Base-by-base conservation (phyloP, 257 asterid genomes). In the Nicotiana sylvestris region DNA sequence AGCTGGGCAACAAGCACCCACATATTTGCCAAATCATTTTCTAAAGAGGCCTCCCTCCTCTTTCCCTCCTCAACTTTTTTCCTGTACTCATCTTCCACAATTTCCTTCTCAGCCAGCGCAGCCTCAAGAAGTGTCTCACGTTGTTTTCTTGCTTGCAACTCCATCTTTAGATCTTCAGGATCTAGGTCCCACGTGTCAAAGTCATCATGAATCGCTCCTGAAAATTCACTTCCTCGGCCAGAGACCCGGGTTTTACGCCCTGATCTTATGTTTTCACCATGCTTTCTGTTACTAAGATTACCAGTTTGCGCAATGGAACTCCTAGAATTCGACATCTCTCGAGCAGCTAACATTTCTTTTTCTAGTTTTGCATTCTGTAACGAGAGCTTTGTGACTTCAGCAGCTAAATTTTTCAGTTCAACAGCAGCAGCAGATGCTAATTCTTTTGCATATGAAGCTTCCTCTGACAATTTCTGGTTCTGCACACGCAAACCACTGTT, bases 1-100 rank as follows among this genome's bases (percentile, higher is more conserved):
- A 96, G 90, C 90, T 93, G 98, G 80, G 99, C 98, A 86, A 96
- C 99, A 56, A 93, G 94, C 84, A 96, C 98, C 99, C 99, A 96
- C 99, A 96, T 96, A 81, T 96, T 96, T 58, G 99, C 98, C 82
- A 96, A 87, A 84, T 96, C 99, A 89, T 96, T 96, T 84, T 94
- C 99, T 83, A 96, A 86, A 82, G 94, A 87, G 0, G 97, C 91
- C 88, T 96, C 99, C 86, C 97, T 91, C 88, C 90, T 92, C 97
- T 91, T 96, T 17, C 93, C 88, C 86, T 92, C 99, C 77, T 93
- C 98, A 83, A 85, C 84, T 82, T 90, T 92, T 91, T 91, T 94
- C 85, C 97, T 86, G 83, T 86, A 91, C 88, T 96, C 97, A 32
- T 90, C 97, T 87, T 93, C 98, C 86, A 91, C 64, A 78, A 91